phyloP scores from a whole-genome alignment of 805 yeast genomes.

The Sungouiozyma ichnusensis region DNA sequence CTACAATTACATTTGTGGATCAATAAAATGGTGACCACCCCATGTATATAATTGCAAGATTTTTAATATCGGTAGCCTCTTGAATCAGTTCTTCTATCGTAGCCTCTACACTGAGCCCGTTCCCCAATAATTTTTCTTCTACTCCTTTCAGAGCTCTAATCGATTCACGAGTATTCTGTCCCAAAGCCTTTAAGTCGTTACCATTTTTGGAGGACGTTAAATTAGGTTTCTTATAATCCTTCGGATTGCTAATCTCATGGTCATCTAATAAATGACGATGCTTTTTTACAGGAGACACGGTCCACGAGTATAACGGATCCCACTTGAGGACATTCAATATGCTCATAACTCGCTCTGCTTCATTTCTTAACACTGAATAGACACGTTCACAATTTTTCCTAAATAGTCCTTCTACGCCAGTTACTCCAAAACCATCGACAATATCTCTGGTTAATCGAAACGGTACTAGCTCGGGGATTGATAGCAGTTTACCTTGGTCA shows the following conservation, averaged over 20 bases:
- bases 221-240: background rate
- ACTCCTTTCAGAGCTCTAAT: slow-evolving; percentile 68
- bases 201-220: background rate
- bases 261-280: slow-evolving; percentile 30
- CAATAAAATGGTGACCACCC: slow-evolving; percentile 80
- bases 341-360: slow-evolving; percentile 61
- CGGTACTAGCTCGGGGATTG: slow-evolving; percentile 90
- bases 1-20: background rate
- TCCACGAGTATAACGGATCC: slow-evolving; percentile 93
- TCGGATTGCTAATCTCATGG: slow-evolving; percentile 9
- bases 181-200: background rate
- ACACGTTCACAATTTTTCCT: slow-evolving; percentile 64
- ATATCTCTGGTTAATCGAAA: slow-evolving; percentile 84
- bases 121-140: slow-evolving; percentile 52
- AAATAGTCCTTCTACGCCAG: slow-evolving; percentile 76
- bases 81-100: slow-evolving; percentile 69
- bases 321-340: slow-evolving; percentile 77
- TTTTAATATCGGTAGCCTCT: slow-evolving; percentile 58
- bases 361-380: slow-evolving; percentile 51
- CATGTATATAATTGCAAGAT: slow-evolving; percentile 62
- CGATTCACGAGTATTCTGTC: slow-evolving; percentile 56
- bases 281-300: slow-evolving; percentile 62
- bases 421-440: slow-evolving; percentile 84
- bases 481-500: slow-evolving; percentile 78
- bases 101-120: slow-evolving; percentile 72